Evolutionary conservation across 139 green algal genomes (phyloP).

Genomic region (Closterium sp.): DNA sequence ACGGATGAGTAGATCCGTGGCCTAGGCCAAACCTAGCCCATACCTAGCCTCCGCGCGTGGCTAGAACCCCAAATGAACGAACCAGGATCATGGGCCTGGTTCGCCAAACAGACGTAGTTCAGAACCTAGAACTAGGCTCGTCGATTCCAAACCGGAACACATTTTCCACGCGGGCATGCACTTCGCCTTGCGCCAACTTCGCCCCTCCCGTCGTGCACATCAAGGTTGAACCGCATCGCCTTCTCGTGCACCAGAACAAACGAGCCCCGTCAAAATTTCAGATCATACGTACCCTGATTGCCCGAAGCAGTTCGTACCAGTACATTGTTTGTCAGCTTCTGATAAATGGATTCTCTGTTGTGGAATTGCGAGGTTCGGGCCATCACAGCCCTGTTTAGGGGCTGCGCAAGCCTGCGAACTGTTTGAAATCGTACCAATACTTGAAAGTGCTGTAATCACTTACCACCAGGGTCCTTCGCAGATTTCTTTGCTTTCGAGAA

Average conservation of each 20-base stretch:
- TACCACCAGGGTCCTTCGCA: too few relatives aligned
- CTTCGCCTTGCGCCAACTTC: neutral
- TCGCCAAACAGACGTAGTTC: neutral
- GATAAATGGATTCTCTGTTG: too few relatives aligned
- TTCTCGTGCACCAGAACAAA: neutral
- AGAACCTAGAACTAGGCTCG: neutral
- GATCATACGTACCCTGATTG: too few relatives aligned
- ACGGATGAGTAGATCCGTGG: neutral
- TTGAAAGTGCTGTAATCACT: too few relatives aligned
- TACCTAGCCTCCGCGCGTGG: neutral
- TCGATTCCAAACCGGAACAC: neutral
- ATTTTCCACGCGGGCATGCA: neutral
- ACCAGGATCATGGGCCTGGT: neutral
- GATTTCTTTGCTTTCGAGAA: too few relatives aligned
- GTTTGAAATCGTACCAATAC: too few relatives aligned
- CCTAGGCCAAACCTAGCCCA: neutral
- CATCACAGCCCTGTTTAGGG: too few relatives aligned
- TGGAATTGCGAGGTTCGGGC: too few relatives aligned
- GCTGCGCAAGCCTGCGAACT: too few relatives aligned
- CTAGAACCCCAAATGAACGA: neutral
- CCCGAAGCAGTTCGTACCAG: too few relatives aligned
- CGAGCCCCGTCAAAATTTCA: neutral
- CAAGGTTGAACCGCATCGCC: neutral
- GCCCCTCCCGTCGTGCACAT: neutral
- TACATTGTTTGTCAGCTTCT: too few relatives aligned